Percentiles rank a stretch among this genome's conserved stretches.
These are phyloP conservation scores for Berberis vulgaris DNA, from an alignment of 164 flowering plant species.

Conservation along the genomic window DNA sequence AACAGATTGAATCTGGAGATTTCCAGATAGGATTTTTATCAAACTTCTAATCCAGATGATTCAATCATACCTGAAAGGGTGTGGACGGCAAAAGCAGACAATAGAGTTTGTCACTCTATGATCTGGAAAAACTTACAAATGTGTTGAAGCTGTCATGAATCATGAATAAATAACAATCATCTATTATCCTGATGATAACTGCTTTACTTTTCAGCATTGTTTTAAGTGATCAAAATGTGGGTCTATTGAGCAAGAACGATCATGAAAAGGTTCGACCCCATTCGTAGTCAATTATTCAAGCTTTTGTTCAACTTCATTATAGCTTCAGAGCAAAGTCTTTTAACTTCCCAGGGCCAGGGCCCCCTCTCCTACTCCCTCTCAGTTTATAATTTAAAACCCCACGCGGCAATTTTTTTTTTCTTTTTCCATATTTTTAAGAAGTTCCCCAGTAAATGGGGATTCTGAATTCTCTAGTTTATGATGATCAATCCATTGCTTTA, in stretches of 20 bases:
- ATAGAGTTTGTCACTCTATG: constrained; percentile 10
- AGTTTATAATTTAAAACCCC: no score
- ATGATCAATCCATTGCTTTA: no score
- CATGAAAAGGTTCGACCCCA: constrained; percentile 14
- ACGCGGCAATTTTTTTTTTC: no score
- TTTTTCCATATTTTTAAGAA: no score
- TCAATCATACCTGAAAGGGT: constrained; percentile 8
- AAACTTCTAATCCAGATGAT: background rate
- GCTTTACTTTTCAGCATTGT: constrained; percentile 10
- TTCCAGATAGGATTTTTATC: constrained; percentile 3
- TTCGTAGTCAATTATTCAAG: constrained; percentile 11
- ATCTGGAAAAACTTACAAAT: constrained; percentile 14
- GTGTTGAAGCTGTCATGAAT: constrained; percentile 11
- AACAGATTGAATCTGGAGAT: background rate
- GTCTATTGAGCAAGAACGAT: constrained; percentile 14
- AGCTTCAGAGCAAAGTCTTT: constrained; percentile 11
- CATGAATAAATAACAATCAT: constrained; percentile 7
- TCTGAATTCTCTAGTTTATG: no score
- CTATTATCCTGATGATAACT: background rate
- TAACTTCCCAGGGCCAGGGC: constrained; percentile 9
- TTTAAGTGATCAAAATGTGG: constrained; percentile 20
- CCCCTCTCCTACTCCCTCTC: constrained; percentile 10
- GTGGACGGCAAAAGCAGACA: background rate
- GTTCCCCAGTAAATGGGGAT: no score
- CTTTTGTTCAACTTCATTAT: constrained; percentile 6